phyloP scores from a whole-genome alignment of 495 filamentous ascomycete species.

The Hypoxylon subgilvum region DNA sequence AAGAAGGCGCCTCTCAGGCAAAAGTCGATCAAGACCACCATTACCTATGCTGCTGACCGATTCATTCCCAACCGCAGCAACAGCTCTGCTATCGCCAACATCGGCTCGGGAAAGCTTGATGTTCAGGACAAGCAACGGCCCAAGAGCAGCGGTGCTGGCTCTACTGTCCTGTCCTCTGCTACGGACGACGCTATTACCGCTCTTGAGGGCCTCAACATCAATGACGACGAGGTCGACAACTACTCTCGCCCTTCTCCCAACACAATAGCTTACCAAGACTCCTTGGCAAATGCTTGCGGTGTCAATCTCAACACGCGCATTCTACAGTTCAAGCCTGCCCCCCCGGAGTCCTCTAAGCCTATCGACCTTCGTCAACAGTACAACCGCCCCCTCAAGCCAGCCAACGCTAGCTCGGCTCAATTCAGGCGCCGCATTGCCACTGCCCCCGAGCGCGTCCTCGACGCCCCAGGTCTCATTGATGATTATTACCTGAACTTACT shows the following conservation, averaged over 20 bases:
- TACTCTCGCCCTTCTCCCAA: constrained; percentile 84
- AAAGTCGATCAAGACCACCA: constrained; percentile 77
- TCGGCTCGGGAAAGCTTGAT: constrained; percentile 79
- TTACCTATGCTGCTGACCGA: constrained; percentile 85
- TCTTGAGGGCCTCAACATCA: constrained; percentile 75
- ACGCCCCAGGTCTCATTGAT: constrained; percentile 93
- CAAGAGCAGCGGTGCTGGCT: constrained; percentile 71
- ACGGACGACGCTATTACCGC: constrained; percentile 80
- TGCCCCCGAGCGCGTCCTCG: constrained; percentile 94
- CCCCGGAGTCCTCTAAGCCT: constrained; percentile 95
- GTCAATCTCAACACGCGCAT: constrained; percentile 93
- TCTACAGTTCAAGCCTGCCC: constrained; percentile 96
- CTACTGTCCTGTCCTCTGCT: constrained; percentile 71
- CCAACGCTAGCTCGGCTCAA: constrained; percentile 74
- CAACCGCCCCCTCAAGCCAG: constrained; percentile 89
- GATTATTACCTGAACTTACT: constrained; percentile 99
- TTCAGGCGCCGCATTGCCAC: constrained; percentile 90
- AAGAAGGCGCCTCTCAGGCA: constrained; percentile 67
- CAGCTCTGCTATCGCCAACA: constrained; percentile 84
- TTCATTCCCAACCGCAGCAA: constrained; percentile 94
- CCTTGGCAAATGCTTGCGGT: constrained; percentile 88
- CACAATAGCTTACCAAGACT: constrained; percentile 88
- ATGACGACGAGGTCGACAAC: constrained; percentile 56
- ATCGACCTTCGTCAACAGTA: constrained; percentile 97
- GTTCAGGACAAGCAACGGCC: constrained; percentile 68